Evolutionary conservation across 495 filamentous ascomycete genomes (phyloP).

Genomic region (Penicillium flavigenum): DNA sequence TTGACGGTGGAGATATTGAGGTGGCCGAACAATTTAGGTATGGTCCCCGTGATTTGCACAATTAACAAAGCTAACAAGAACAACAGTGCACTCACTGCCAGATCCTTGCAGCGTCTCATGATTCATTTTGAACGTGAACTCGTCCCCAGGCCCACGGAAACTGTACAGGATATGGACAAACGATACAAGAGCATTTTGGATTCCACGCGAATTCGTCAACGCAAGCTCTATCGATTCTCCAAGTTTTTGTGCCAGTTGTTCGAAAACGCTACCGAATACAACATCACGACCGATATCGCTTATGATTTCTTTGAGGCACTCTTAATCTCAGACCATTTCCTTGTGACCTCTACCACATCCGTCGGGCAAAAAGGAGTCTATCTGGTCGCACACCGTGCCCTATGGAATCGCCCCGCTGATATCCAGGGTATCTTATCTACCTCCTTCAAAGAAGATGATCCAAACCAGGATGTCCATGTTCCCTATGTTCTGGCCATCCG

Average conservation of each 20-base stretch:
- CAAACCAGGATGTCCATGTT: constrained; percentile 62
- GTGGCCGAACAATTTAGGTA: constrained; percentile 97
- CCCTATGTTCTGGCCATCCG: constrained; percentile 85
- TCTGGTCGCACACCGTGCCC: constrained; percentile 77
- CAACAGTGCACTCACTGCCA: constrained; percentile 77
- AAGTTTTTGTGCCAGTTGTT: constrained; percentile 86
- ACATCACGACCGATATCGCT: constrained; percentile 63
- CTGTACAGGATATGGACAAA: constrained; percentile 86
- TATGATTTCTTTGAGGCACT: constrained; percentile 76
- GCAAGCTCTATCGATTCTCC: constrained; percentile 83
- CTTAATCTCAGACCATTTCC: constrained; percentile 82
- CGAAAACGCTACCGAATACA: constrained; percentile 94
- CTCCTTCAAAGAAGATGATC: constrained; percentile 76
- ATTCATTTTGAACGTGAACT: constrained; percentile 90
- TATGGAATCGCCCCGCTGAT: constrained; percentile 71
- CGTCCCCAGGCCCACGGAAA: constrained; percentile 76
- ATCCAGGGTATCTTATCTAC: constrained; percentile 84
- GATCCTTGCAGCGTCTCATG: constrained; percentile 82
- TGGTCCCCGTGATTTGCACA: constrained; percentile 8
- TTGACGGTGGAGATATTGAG: constrained; percentile 91
- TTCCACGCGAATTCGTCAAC: constrained; percentile 90
- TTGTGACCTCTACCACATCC: constrained; percentile 58
- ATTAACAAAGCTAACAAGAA: constrained; percentile 22
- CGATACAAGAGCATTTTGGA: constrained; percentile 93
- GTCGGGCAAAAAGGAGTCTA: constrained; percentile 70